Conservation (phyloP, 2,329 filamentous ascomycete genomes). For the Colletotrichum sp. region DNA sequence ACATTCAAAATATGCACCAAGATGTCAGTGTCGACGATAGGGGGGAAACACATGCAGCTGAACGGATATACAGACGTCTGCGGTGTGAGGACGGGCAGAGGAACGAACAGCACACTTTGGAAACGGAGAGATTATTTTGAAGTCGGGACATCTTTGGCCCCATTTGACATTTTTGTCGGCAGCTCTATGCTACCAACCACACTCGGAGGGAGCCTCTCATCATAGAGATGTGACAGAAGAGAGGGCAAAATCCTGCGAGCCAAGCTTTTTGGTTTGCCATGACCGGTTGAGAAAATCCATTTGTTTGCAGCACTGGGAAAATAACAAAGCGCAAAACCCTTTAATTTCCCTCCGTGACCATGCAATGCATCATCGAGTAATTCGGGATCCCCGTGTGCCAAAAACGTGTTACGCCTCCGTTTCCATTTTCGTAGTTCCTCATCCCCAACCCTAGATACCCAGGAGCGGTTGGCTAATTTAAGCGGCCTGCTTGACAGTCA, state of each 20-base stretch:
- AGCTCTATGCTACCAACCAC: conserved; percentile 21
- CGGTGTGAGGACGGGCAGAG: not conserved
- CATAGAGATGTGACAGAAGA: not conserved
- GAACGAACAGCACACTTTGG: not conserved
- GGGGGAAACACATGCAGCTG: not conserved
- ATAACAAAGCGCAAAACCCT: conserved; percentile 22
- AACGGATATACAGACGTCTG: not conserved
- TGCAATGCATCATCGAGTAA: conserved; percentile 23
- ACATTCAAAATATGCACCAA: not conserved
- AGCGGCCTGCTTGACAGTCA: conserved; percentile 5
- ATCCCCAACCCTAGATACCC: conserved; percentile 22
- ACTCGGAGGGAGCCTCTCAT: conserved; percentile 13
- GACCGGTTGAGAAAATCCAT: conserved; percentile 22
- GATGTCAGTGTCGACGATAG: not conserved
- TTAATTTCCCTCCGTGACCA: conserved; percentile 22
- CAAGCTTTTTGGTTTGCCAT: conserved; percentile 19
- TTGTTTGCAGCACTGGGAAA: conserved; percentile 20
- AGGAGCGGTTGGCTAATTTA: conserved; percentile 17
- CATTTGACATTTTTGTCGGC: conserved; percentile 19
- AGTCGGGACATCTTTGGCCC: conserved; percentile 20
- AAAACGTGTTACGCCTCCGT: conserved; percentile 24
- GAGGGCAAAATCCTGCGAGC: conserved; percentile 5
- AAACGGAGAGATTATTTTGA: not conserved
- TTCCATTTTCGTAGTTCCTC: conserved; percentile 20
- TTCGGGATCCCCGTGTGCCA: conserved; percentile 22